These are phyloP conservation scores for Phytophthora ramorum DNA, from an alignment of 352 stramenopile genomes.

Conservation along the genomic window DNA sequence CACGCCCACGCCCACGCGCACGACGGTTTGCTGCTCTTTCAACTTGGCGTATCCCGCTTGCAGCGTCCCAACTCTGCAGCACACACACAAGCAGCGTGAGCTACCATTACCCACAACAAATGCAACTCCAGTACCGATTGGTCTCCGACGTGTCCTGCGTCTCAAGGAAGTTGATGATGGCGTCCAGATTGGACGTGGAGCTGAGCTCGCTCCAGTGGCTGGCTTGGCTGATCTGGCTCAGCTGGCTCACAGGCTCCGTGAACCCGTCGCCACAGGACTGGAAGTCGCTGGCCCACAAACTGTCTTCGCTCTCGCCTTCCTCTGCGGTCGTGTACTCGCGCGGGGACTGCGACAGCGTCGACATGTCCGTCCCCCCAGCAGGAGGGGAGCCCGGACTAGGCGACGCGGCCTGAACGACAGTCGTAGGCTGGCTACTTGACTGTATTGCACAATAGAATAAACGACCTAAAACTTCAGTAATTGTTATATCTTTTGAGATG, in stretches of 20 bases:
- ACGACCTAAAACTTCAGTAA: slow-evolving; percentile 1
- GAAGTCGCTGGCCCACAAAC: slow-evolving; percentile 69
- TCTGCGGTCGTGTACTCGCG: slow-evolving; percentile 50
- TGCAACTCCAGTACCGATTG: slow-evolving; percentile 46
- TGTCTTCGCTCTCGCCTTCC: slow-evolving; percentile 68
- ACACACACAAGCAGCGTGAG: slow-evolving; percentile 17
- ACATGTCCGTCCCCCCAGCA: slow-evolving; percentile 26
- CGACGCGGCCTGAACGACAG: slow-evolving; percentile 7
- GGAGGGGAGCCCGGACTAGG: slow-evolving; percentile 18
- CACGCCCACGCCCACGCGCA: slow-evolving; percentile 82
- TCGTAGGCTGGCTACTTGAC: slow-evolving; percentile 36
- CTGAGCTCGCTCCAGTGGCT: slow-evolving; percentile 87
- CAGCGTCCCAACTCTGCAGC: slow-evolving; percentile 53
- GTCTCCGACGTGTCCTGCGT: slow-evolving; percentile 75
- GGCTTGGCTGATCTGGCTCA: slow-evolving; percentile 75
- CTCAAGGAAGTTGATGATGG: slow-evolving; percentile 88
- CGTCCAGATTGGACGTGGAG: slow-evolving; percentile 84
- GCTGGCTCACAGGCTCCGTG: slow-evolving; percentile 68
- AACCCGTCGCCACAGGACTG: slow-evolving; percentile 52
- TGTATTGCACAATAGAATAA: slow-evolving; percentile 10
- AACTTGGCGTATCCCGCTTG: slow-evolving; percentile 72
- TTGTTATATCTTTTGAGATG: background rate
- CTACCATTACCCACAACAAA: background rate
- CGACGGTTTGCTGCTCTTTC: slow-evolving; percentile 59
- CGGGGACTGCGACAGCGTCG: slow-evolving; percentile 49